Conservation (phyloP, 352 stramenopile genomes). For the Pythium oligandrum region DNA sequence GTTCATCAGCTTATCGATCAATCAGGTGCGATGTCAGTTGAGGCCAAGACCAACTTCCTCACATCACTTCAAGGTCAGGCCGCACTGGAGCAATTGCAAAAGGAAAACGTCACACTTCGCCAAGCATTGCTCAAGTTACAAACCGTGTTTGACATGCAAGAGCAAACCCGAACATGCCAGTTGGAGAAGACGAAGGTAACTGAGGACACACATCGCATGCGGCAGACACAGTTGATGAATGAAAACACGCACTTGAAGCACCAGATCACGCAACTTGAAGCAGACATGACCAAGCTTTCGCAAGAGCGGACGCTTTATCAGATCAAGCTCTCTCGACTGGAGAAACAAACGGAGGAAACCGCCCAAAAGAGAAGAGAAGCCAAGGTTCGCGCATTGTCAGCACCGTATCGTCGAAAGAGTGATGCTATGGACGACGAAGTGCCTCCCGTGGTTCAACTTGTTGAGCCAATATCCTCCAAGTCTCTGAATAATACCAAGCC, state of each 20-base stretch:
- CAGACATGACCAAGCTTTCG: constrained; percentile 35
- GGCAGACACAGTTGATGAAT: constrained; percentile 27
- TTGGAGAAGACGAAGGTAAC: constrained; percentile 38
- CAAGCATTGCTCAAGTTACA: constrained; percentile 65
- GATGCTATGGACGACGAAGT: not conserved
- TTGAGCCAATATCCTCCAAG: no score
- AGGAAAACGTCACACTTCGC: constrained; percentile 64
- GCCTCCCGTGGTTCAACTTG: no score
- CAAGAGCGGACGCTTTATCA: constrained; percentile 46
- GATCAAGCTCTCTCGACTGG: constrained; percentile 36
- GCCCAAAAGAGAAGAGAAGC: constrained; percentile 36
- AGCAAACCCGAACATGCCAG: constrained; percentile 31
- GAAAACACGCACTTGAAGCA: constrained; percentile 45
- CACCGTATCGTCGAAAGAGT: constrained; percentile 21
- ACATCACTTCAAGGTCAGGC: constrained; percentile 40
- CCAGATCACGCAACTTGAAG: constrained; percentile 44
- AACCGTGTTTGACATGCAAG: constrained; percentile 57
- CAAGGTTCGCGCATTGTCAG: constrained; percentile 46
- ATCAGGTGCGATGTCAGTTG: constrained; percentile 41
- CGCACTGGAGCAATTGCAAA: constrained; percentile 33
- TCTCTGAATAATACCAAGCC: not conserved
- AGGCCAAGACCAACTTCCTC: constrained; percentile 46
- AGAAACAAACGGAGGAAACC: constrained; percentile 35
- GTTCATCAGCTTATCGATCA: constrained; percentile 58
- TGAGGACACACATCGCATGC: constrained; percentile 29